These are phyloP conservation scores for Phytophthora agathidicida DNA, from an alignment of 352 stramenopile genomes.

Conservation along the genomic window DNA sequence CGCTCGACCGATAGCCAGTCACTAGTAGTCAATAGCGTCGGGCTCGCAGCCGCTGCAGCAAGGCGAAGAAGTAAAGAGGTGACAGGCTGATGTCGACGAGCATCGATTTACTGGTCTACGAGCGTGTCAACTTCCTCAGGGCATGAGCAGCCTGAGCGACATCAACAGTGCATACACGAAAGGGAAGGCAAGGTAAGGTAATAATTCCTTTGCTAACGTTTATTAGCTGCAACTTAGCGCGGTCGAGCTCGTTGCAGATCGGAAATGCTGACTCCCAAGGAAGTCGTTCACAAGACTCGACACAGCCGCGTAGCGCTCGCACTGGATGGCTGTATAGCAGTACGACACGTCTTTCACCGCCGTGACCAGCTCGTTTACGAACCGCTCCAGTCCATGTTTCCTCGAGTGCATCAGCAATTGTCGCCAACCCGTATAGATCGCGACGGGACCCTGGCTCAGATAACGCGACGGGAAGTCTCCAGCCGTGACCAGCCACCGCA, in stretches of 20 bases:
- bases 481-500: constrained; percentile 47
- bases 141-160: too few species aligned
- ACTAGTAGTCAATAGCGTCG: not conserved
- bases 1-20: not conserved
- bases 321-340: constrained; percentile 39
- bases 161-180: too few species aligned
- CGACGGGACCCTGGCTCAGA: constrained; percentile 22
- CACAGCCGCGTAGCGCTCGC: constrained; percentile 51
- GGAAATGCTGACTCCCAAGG: constrained; percentile 34
- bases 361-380: constrained; percentile 47
- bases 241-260: not conserved
- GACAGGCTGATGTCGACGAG: not conserved
- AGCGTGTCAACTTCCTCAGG: too few species aligned
- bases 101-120: too few species aligned
- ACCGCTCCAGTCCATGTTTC: constrained; percentile 38
- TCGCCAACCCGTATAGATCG: constrained; percentile 27
- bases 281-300: constrained; percentile 59
- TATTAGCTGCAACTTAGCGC: constrained; percentile 7
- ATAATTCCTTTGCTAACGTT: too few species aligned
- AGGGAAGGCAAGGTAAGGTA: too few species aligned
- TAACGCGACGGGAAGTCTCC: constrained; percentile 55
- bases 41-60: not conserved
- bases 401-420: constrained; percentile 28
- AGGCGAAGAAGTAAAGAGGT: not conserved
- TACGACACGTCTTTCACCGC: constrained; percentile 54